phyloP scores from a whole-genome alignment of 2,329 filamentous ascomycete genomes.

The Volutella citrinella region DNA sequence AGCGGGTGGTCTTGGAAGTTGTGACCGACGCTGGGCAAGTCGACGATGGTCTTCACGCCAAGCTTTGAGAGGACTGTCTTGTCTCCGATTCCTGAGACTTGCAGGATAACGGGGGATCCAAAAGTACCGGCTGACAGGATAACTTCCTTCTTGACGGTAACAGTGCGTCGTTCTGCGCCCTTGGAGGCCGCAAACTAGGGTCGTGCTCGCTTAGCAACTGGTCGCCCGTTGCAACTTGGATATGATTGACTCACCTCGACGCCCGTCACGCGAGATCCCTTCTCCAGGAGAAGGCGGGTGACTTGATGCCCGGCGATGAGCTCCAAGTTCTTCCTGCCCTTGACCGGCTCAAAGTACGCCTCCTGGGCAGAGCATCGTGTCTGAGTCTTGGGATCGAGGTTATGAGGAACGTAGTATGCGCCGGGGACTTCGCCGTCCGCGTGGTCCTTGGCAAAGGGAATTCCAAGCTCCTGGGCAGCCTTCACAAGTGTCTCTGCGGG shows the following conservation, averaged over 20 bases:
- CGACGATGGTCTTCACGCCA: conserved; percentile 38
- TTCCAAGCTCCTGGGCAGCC: conserved; percentile 12
- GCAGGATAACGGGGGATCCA: conserved; percentile 43
- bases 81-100: conserved; percentile 48
- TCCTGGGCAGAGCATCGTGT: conserved; percentile 18
- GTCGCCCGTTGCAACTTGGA: too few relatives aligned
- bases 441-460: conserved; percentile 13
- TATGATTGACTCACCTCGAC: conserved; percentile 21
- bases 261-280: conserved; percentile 12
- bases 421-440: conserved; percentile 16
- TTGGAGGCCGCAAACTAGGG: too few relatives aligned
- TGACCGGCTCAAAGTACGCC: conserved; percentile 12
- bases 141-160: conserved; percentile 32
- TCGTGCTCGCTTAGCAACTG: too few relatives aligned
- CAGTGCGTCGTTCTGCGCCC: background rate
- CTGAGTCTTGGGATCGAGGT: conserved; percentile 11
- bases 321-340: conserved; percentile 14
- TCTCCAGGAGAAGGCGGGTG: conserved; percentile 16
- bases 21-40: conserved; percentile 47
- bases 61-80: conserved; percentile 31
- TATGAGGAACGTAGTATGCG: conserved; percentile 18
- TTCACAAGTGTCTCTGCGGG: conserved; percentile 14
- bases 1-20: conserved; percentile 44
- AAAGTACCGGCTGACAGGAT: conserved; percentile 39
- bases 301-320: conserved; percentile 14